Conservation (phyloP, 495 filamentous ascomycete species). For the Hypoxylon perforatum region DNA sequence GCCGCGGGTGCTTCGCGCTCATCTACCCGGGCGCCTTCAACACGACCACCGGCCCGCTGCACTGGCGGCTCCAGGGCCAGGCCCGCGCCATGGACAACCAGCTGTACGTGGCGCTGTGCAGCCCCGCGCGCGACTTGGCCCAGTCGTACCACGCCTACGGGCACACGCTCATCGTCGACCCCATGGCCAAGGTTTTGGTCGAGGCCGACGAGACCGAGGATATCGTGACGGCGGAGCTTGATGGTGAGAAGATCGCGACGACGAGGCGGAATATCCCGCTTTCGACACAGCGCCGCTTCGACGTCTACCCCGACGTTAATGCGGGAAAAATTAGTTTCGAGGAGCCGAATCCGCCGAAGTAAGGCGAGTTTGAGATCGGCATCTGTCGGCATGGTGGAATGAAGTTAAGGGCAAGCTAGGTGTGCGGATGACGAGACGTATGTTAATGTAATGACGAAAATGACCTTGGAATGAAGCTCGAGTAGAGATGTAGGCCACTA, state of each 20-base stretch:
- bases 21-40: constrained; percentile 98
- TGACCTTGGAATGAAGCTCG: too few relatives aligned
- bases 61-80: constrained; percentile 86
- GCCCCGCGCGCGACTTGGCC: constrained; percentile 82
- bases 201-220: constrained; percentile 81
- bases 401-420: neutral
- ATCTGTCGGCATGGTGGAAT: neutral
- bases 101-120: constrained; percentile 91
- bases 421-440: neutral
- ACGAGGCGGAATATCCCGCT: constrained; percentile 87
- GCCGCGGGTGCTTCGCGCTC: constrained; percentile 76
- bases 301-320: constrained; percentile 94
- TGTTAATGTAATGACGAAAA: too few relatives aligned
- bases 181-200: constrained; percentile 82
- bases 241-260: constrained; percentile 75
- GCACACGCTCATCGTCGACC: constrained; percentile 87
- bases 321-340: constrained; percentile 51
- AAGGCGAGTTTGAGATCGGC: neutral
- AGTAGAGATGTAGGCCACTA: too few relatives aligned
- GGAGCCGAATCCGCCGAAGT: constrained; percentile 33
- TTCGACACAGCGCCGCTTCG: constrained; percentile 86
- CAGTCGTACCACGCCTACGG: constrained; percentile 91
- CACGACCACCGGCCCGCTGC: constrained; percentile 87
- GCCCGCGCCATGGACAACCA: constrained; percentile 95
- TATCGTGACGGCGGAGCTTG: constrained; percentile 80